Conservation (phyloP, 225 moss, liverwort and hornwort species). For the Sphagnum tenellum region DNA sequence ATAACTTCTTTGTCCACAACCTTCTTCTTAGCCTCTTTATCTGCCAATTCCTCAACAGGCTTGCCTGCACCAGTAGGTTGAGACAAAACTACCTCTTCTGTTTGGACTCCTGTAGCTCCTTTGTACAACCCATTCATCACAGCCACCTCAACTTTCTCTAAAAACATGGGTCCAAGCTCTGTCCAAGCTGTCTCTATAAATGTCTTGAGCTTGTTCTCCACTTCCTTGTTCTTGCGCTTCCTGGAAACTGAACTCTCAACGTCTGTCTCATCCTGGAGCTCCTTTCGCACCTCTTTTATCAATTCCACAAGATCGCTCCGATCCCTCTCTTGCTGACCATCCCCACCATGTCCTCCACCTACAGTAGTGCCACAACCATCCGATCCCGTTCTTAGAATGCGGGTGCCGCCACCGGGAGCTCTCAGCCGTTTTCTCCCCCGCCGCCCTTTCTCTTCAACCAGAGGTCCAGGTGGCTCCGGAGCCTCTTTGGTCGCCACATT, state of each 20-base stretch:
- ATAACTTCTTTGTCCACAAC: not conserved
- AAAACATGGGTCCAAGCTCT: conserved; percentile 20
- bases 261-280: conserved; percentile 4
- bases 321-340: conserved; percentile 1
- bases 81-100: not conserved
- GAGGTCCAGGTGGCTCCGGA: no score
- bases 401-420: conserved; percentile 2
- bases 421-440: conserved; percentile 3
- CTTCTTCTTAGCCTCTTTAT: conserved; percentile 1
- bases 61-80: no score
- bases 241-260: conserved; percentile 4
- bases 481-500: no score
- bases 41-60: not conserved
- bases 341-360: not conserved
- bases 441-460: no score
- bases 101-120: no score
- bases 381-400: no score
- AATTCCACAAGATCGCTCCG: conserved; percentile 20
- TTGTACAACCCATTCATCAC: conserved; percentile 15
- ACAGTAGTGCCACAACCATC: no score
- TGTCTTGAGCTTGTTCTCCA: conserved; percentile 13
- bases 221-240: conserved; percentile 2
- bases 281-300: conserved; percentile 16
- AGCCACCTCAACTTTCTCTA: conserved; percentile 27
- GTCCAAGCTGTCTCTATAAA: conserved; percentile 14